These are phyloP conservation scores for Pleurotus eryngii DNA, from an alignment of 768 basidiomycete species.

Conservation along the genomic window DNA sequence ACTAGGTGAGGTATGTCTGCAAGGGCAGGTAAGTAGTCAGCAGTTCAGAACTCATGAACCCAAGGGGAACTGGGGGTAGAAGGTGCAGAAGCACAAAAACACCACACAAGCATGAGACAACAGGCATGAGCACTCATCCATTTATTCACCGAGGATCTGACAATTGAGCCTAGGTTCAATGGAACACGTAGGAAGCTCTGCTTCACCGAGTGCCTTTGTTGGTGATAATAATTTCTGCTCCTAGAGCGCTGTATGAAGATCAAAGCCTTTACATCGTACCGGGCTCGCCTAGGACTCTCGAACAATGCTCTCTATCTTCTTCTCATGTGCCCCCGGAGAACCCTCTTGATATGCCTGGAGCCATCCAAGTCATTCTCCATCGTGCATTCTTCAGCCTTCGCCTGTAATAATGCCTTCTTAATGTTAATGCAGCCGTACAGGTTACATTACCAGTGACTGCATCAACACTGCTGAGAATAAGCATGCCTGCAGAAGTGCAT, in stretches of 20 bases:
- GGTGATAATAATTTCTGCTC: not conserved
- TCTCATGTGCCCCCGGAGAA: constrained; percentile 47
- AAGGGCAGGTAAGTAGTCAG: too few species aligned
- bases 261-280: constrained; percentile 72
- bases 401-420: too few species aligned
- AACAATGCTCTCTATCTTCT: constrained; percentile 54
- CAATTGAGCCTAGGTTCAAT: constrained; percentile 53
- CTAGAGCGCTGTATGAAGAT: constrained; percentile 65
- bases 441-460: too few species aligned
- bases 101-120: too few species aligned
- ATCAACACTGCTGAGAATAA: too few species aligned
- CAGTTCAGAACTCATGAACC: too few species aligned
- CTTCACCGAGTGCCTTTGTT: not conserved
- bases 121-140: too few species aligned
- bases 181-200: constrained; percentile 69
- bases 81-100: too few species aligned
- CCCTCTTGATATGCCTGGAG: constrained; percentile 71
- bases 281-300: constrained; percentile 54
- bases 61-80: too few species aligned
- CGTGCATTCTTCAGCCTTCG: too few species aligned
- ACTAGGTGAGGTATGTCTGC: too few species aligned
- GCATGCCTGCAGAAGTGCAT: too few species aligned
- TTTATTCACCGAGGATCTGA: not conserved
- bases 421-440: constrained; percentile 52
- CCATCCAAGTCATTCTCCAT: constrained; percentile 49